These are phyloP conservation scores for Cardamine chenopodiifolia DNA, from an alignment of 345 rosid species.

Conservation along the genomic window DNA sequence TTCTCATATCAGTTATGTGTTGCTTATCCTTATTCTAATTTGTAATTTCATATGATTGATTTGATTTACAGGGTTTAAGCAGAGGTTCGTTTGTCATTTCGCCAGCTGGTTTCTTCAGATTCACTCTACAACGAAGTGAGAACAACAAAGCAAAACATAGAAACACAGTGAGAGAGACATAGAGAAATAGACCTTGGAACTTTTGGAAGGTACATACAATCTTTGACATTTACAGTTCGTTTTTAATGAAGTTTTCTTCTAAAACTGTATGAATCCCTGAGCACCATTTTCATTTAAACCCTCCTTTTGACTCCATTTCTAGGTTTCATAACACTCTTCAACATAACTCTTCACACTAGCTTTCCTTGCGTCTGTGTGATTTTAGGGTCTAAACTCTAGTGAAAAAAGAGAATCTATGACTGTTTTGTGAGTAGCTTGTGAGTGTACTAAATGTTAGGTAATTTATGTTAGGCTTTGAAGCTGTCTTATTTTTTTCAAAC, in stretches of 20 bases:
- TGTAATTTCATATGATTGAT: constrained; percentile 24
- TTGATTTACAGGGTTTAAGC: constrained; percentile 19
- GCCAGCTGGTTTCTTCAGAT: constrained; percentile 28
- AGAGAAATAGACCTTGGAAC: neutral
- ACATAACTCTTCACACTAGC: neutral
- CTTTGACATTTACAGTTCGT: constrained; percentile 1
- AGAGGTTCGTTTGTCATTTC: constrained; percentile 34
- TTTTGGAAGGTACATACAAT: constrained; percentile 21
- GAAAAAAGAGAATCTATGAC: neutral
- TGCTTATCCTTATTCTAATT: constrained; percentile 18
- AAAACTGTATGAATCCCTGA: neutral
- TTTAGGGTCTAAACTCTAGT: constrained; percentile 2
- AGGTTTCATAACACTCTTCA: neutral
- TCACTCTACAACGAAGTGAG: constrained; percentile 39
- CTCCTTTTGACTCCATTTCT: neutral
- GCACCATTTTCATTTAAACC: neutral
- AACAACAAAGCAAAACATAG: neutral
- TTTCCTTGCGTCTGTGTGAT: neutral
- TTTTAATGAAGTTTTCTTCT: neutral
- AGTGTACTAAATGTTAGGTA: constrained; percentile 37
- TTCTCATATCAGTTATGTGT: neutral
- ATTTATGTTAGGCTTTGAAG: constrained; percentile 27
- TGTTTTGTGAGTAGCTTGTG: constrained; percentile 23
- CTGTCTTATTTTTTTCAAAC: constrained; percentile 20
- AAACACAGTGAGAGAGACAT: neutral